These are phyloP conservation scores for Elongisporangium senticosum DNA, from an alignment of 352 stramenopile species.

Conservation along the genomic window DNA sequence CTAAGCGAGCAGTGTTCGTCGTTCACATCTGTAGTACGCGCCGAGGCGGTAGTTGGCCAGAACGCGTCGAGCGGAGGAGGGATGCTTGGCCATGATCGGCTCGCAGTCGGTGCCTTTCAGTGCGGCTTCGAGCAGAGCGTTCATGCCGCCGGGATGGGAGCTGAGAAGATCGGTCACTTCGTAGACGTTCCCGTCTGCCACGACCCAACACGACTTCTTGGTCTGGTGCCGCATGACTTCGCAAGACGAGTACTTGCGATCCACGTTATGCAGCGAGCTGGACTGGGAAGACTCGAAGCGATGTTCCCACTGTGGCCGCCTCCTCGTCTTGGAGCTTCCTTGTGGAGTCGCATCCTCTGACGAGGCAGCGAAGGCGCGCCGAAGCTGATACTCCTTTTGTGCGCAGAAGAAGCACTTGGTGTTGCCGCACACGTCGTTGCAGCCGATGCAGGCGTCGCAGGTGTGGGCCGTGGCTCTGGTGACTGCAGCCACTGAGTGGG, in stretches of 20 bases:
- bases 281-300: neutral
- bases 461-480: slow-evolving; percentile 21
- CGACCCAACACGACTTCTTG: slow-evolving; percentile 86
- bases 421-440: slow-evolving; percentile 68
- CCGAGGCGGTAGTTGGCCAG: slow-evolving; percentile 56
- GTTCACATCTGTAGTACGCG: slow-evolving; percentile 58
- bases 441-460: slow-evolving; percentile 73
- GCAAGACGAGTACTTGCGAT: slow-evolving; percentile 81
- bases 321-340: neutral
- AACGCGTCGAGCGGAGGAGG: slow-evolving; percentile 31
- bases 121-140: slow-evolving; percentile 51
- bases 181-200: slow-evolving; percentile 84
- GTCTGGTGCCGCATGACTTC: slow-evolving; percentile 83
- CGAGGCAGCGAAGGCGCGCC: slow-evolving; percentile 34
- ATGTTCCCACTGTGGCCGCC: slow-evolving; percentile 3
- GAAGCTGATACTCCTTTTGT: slow-evolving; percentile 70
- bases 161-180: slow-evolving; percentile 88
- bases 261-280: slow-evolving; percentile 11
- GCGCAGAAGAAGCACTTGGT: slow-evolving; percentile 66
- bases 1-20: slow-evolving; percentile 20
- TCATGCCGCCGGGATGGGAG: slow-evolving; percentile 82
- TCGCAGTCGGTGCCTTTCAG: slow-evolving; percentile 46
- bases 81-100: slow-evolving; percentile 47
- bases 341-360: slow-evolving; percentile 10
- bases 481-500: neutral